Conservation (phyloP, 805 yeast genomes). For the Candida maltosa region DNA sequence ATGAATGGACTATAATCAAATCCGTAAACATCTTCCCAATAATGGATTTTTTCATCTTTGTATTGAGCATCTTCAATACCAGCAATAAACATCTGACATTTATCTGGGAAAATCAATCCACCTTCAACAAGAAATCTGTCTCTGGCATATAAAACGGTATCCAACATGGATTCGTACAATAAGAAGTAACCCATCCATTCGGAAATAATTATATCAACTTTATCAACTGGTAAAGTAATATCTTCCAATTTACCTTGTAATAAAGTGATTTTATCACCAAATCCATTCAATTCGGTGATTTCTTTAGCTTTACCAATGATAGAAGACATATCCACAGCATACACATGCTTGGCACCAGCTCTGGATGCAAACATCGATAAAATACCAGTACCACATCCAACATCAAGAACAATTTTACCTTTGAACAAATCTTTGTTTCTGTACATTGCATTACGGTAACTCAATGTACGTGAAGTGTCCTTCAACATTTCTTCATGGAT, state of each 20-base stretch:
- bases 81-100: slow-evolving; percentile 84
- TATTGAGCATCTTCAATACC: slow-evolving; percentile 91
- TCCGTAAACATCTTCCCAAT: slow-evolving; percentile 97
- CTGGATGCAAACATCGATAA: slow-evolving; percentile 96
- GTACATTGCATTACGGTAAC: slow-evolving; percentile 88
- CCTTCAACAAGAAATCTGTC: slow-evolving; percentile 80
- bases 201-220: slow-evolving; percentile 91
- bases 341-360: slow-evolving; percentile 98
- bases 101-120: slow-evolving; percentile 93
- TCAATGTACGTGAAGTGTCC: slow-evolving; percentile 86
- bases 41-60: slow-evolving; percentile 85
- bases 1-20: slow-evolving; percentile 92
- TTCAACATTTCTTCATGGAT: slow-evolving; percentile 99
- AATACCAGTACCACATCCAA: slow-evolving; percentile 99
- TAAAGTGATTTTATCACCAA: slow-evolving; percentile 79
- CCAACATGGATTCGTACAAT: slow-evolving; percentile 95
- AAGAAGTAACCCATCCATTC: slow-evolving; percentile 99
- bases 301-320: slow-evolving; percentile 95
- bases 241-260: slow-evolving; percentile 94
- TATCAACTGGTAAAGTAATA: slow-evolving; percentile 74
- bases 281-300: slow-evolving; percentile 80
- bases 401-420: slow-evolving; percentile 92
- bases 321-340: slow-evolving; percentile 95
- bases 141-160: slow-evolving; percentile 91
- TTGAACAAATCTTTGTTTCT: slow-evolving; percentile 86